phyloP scores from a whole-genome alignment of 495 filamentous ascomycete genomes.

The Xylaria intraflava region DNA sequence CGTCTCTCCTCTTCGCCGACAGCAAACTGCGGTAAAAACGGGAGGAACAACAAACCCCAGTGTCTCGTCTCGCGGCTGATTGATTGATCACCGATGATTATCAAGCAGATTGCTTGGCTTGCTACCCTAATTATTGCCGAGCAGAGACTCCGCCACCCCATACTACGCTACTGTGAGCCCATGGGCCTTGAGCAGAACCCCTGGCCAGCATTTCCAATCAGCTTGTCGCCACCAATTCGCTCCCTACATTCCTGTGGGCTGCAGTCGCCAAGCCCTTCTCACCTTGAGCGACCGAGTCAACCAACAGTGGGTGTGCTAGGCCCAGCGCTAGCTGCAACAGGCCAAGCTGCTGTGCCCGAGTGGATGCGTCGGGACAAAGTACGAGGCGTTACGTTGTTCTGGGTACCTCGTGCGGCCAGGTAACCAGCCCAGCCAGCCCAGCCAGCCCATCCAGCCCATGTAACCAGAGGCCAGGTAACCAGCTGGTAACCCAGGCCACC shows the following conservation, averaged over 20 bases:
- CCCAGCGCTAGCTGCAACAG: neutral
- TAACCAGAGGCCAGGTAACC: neutral
- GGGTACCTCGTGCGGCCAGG: too few species aligned
- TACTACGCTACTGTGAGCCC: too few species aligned
- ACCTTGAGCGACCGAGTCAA: neutral
- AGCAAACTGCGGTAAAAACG: too few species aligned
- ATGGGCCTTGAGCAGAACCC: neutral
- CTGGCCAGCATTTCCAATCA: neutral
- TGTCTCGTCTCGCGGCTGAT: neutral
- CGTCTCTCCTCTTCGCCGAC: too few species aligned
- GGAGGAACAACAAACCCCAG: neutral
- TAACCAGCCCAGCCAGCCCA: neutral
- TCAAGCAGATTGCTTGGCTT: slow-evolving; percentile 4
- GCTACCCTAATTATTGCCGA: neutral
- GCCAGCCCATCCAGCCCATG: neutral
- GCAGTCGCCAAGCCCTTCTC: slow-evolving; percentile 1
- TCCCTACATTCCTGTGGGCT: neutral
- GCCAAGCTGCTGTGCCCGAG: neutral
- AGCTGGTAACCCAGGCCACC: too few species aligned
- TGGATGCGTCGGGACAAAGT: too few species aligned
- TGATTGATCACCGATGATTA: slow-evolving; percentile 9
- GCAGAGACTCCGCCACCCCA: neutral
- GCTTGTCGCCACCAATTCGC: neutral
- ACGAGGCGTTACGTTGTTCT: too few species aligned
- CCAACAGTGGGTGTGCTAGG: neutral